These are phyloP conservation scores for Xylariales sp. DNA, from an alignment of 2,329 filamentous ascomycete species.

Conservation along the genomic window DNA sequence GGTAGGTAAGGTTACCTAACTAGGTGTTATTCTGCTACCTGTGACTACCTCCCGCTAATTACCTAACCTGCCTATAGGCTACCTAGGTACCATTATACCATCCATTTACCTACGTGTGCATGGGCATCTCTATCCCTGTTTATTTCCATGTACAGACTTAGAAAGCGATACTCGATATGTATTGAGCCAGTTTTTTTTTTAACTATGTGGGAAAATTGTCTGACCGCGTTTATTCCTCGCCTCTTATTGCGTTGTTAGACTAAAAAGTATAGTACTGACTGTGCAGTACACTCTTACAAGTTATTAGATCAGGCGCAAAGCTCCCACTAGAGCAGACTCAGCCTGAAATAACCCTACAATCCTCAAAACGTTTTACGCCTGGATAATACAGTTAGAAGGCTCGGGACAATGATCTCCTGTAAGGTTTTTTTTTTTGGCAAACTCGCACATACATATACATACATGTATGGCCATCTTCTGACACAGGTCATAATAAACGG, in stretches of 20 bases:
- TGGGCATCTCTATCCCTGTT: too few relatives aligned
- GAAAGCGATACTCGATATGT: too few relatives aligned
- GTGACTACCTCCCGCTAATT: too few relatives aligned
- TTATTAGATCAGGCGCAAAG: too few relatives aligned
- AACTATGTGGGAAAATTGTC: background rate
- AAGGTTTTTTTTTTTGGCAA: background rate
- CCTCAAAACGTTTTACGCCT: slow-evolving; percentile 15
- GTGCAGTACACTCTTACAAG: too few relatives aligned
- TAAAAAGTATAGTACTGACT: slow-evolving; percentile 2
- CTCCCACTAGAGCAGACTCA: slow-evolving; percentile 5
- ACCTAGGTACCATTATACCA: too few relatives aligned
- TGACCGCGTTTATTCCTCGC: slow-evolving; percentile 13
- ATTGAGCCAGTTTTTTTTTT: too few relatives aligned
- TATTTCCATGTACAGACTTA: too few relatives aligned
- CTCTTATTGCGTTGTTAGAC: slow-evolving; percentile 11
- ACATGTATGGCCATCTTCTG: slow-evolving; percentile 6
- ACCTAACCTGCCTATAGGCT: too few relatives aligned
- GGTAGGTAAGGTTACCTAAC: too few relatives aligned
- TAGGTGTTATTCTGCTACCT: too few relatives aligned
- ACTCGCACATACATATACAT: slow-evolving; percentile 3
- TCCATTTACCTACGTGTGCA: too few relatives aligned
- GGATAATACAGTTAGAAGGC: slow-evolving; percentile 10
- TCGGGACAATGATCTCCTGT: slow-evolving; percentile 11
- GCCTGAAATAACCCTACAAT: slow-evolving; percentile 22
- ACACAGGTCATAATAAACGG: slow-evolving; percentile 2